Conservation (phyloP, 805 yeast species). For the Saccharomyces cerevisiae region DNA sequence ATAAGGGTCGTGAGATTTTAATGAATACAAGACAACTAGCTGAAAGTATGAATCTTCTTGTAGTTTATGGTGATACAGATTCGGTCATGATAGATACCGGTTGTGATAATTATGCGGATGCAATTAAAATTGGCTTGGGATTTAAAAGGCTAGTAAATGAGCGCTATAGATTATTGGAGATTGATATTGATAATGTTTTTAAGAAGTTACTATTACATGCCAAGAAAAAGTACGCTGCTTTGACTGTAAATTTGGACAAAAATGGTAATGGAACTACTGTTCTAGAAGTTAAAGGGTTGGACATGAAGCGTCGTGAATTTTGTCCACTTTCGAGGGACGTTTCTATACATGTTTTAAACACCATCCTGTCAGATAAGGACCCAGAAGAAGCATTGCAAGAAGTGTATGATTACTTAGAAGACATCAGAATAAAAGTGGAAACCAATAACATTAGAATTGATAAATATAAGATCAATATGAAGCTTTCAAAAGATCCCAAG, state of each 20-base stretch:
- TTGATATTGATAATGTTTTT: constrained; percentile 91
- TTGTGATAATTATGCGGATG: constrained; percentile 57
- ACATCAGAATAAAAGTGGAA: constrained; percentile 48
- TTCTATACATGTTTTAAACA: constrained; percentile 64
- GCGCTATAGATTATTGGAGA: constrained; percentile 77
- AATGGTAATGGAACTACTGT: constrained; percentile 48
- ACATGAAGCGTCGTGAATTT: constrained; percentile 93
- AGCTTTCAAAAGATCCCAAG: constrained; percentile 78
- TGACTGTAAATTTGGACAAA: constrained; percentile 47
- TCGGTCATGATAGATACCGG: constrained; percentile 97
- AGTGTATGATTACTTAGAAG: constrained; percentile 64
- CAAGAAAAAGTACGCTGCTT: constrained; percentile 96
- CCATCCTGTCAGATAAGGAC: constrained; percentile 63
- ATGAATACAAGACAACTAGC: constrained; percentile 91
- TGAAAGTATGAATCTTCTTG: constrained; percentile 71
- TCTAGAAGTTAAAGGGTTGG: constrained; percentile 91
- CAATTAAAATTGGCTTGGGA: constrained; percentile 72
- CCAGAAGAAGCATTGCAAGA: constrained; percentile 67
- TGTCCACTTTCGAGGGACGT: constrained; percentile 88
- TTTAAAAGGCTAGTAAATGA: constrained; percentile 84
- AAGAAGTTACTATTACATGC: constrained; percentile 77
- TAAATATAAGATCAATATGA: constrained; percentile 75
- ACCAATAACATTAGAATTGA: constrained; percentile 54
- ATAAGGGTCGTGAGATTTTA: constrained; percentile 90
- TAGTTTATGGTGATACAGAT: constrained; percentile 97